Conservation (phyloP, 352 stramenopile species). For the Sclerospora graminicola region DNA sequence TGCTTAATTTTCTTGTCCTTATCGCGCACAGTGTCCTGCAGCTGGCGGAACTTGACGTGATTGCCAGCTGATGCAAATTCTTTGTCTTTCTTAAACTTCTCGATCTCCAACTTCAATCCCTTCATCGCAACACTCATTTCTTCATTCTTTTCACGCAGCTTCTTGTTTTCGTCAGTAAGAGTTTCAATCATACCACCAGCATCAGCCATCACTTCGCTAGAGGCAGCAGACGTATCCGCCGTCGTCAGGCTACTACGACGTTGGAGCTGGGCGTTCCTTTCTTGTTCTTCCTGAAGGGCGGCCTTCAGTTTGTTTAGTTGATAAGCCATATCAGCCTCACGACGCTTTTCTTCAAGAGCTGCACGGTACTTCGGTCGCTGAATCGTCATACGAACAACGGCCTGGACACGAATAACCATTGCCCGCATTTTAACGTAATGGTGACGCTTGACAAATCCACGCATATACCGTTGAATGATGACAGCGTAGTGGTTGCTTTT, state of each 20-base stretch:
- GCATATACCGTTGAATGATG: conserved; percentile 75
- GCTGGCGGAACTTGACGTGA: conserved; percentile 65
- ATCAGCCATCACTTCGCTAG: conserved; percentile 65
- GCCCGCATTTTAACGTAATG: conserved; percentile 53
- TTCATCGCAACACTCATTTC: conserved; percentile 55
- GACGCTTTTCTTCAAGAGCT: conserved; percentile 65
- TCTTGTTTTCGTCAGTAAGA: conserved; percentile 68
- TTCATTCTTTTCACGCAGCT: conserved; percentile 68
- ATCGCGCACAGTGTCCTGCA: conserved; percentile 58
- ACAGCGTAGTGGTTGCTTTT: conserved; percentile 77
- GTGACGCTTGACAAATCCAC: conserved; percentile 55
- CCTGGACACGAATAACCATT: conserved; percentile 70
- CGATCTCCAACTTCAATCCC: conserved; percentile 54
- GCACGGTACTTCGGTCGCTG: conserved; percentile 68
- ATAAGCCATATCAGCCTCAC: conserved; percentile 81
- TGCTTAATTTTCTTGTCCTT: conserved; percentile 69
- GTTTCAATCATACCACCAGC: conserved; percentile 78
- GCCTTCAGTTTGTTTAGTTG: conserved; percentile 74
- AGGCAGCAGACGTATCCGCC: conserved; percentile 33
- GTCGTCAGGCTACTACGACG: conserved; percentile 35
- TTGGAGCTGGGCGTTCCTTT: conserved; percentile 60
- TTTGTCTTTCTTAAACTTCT: conserved; percentile 73
- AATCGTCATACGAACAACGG: conserved; percentile 75
- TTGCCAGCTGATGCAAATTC: conserved; percentile 60
- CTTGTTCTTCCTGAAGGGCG: conserved; percentile 67